These are phyloP conservation scores for Cynanchum wilfordii DNA, from an alignment of 257 asterid species.

Conservation along the genomic window DNA sequence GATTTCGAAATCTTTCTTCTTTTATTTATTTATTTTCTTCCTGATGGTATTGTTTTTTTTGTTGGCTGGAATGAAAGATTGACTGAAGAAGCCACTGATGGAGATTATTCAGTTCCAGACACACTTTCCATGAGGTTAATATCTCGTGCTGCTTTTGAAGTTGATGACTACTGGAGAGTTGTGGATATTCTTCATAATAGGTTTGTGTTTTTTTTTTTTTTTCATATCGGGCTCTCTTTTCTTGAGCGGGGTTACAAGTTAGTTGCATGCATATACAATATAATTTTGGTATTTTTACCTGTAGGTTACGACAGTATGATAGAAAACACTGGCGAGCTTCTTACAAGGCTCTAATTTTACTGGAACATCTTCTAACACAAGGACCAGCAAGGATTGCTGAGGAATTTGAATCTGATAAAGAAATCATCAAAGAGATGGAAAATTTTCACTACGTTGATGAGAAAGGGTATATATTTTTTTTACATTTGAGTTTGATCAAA, in stretches of 20 bases:
- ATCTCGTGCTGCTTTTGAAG: slow-evolving; percentile 89
- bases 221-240: no score
- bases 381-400: slow-evolving; percentile 78
- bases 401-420: slow-evolving; percentile 58
- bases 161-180: slow-evolving; percentile 76
- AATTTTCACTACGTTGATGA: slow-evolving; percentile 51
- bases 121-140: slow-evolving; percentile 54
- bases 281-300: background rate
- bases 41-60: background rate
- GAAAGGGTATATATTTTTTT: no score
- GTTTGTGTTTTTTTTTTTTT: slow-evolving; percentile 20
- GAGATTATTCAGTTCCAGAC: slow-evolving; percentile 53
- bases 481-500: background rate
- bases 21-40: background rate
- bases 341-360: slow-evolving; percentile 51
- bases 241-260: no score
- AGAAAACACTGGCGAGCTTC: slow-evolving; percentile 64
- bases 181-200: slow-evolving; percentile 64
- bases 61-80: slow-evolving; percentile 30
- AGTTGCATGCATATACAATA: background rate
- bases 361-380: slow-evolving; percentile 75
- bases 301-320: slow-evolving; percentile 59
- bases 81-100: slow-evolving; percentile 69
- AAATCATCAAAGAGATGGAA: slow-evolving; percentile 46
- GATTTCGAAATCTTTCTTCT: background rate